Evolutionary conservation across 495 filamentous ascomycete species (phyloP).

Genomic region (Cercophora newfieldiana): DNA sequence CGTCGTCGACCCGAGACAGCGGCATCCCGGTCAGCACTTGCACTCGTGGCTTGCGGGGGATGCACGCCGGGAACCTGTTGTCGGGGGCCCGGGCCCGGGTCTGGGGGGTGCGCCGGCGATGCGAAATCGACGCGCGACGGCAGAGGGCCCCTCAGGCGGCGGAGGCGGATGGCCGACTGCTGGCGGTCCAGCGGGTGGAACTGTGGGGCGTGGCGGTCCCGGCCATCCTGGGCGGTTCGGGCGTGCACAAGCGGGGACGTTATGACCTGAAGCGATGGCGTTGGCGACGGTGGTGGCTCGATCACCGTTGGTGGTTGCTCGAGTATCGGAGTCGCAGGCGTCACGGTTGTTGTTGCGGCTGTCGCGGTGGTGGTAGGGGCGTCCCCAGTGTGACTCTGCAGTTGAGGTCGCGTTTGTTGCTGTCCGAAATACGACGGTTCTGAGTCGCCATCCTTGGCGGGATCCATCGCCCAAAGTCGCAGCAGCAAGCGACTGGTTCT

Average conservation of each 20-base stretch:
- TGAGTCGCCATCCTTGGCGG: neutral
- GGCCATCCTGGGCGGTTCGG: neutral
- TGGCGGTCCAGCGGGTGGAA: conserved; percentile 17
- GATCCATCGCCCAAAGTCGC: neutral
- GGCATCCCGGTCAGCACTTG: neutral
- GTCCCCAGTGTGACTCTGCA: neutral
- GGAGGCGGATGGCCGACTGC: conserved; percentile 19
- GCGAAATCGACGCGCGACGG: neutral
- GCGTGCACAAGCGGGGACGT: neutral
- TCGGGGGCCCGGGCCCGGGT: too few relatives aligned
- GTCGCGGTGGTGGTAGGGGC: neutral
- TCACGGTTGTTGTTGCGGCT: neutral
- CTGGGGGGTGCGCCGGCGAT: neutral
- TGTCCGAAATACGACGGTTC: neutral
- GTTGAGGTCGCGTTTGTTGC: neutral
- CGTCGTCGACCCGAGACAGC: neutral
- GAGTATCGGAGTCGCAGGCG: neutral
- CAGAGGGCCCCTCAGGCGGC: conserved; percentile 9
- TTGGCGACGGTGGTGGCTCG: neutral
- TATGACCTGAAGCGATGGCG: neutral
- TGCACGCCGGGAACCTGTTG: neutral
- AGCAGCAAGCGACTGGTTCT: too few relatives aligned
- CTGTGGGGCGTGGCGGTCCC: neutral
- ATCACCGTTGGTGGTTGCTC: neutral
- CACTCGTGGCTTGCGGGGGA: neutral